Evolutionary conservation across 2,329 filamentous ascomycete species (phyloP), one percentile per base, ranked within the genome.

Genomic region (Pyricularia sp.): DNA sequence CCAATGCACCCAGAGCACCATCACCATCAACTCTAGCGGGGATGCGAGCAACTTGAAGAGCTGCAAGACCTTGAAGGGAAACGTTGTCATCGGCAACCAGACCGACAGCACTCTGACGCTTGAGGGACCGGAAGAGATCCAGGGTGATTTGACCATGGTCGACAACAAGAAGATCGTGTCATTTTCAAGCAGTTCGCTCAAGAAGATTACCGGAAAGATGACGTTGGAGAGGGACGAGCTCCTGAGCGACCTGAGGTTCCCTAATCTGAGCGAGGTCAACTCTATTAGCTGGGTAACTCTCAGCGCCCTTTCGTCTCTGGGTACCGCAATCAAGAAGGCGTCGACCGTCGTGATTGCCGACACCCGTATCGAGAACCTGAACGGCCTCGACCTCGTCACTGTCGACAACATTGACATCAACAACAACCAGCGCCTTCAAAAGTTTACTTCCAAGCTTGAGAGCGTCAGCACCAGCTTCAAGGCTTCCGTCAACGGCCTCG

Each of bases 351-450:
- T 79, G 70, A 93, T 99, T 75, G 84, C 86, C 77, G 94, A 99
- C 81, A 99, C 94, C 63, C 86, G 88, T 77, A 84, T 99, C 70
- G 83, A 80, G 75, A 86, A 83, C 69, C 84, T 99, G 66, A 82
- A 88, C 69, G 92, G 91, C 73, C 89, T 99, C 75, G 89, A 91
- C 75, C 82, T 97, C 68, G 77, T 85, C 68, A 82, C 83, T n/a
- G 87, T 91, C 65, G 82, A 84, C 65, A 82, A 79, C 69, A 84
- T 99, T 75, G 81, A 90, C 75, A 88, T 99, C 78, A 88, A 90
- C 84, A 96, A 96, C 87, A 97, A 97, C 86, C 80, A 79, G 67
- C 88, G 88, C 74, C 83, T 99, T 71, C 85, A 84, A 73, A 81
- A 81, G 67, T 90, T 96, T 79, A 84, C 85, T 73, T 90, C 92